phyloP scores from a whole-genome alignment of 2,329 filamentous ascomycete species.

The Ophiocordyceps unilateralis region DNA sequence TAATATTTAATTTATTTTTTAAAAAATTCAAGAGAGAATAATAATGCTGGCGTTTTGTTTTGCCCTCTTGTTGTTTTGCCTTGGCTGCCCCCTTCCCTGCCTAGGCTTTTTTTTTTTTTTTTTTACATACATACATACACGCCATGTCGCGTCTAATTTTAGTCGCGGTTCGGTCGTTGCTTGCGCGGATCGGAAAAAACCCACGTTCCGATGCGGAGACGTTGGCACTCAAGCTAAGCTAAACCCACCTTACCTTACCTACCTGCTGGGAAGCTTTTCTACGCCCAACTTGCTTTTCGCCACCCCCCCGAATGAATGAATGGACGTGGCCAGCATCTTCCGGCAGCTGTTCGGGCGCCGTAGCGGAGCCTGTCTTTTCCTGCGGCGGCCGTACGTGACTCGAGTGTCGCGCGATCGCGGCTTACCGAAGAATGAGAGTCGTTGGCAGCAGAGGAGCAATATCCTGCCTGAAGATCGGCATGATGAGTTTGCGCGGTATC shows the following conservation, averaged over 20 bases:
- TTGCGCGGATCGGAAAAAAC: neutral
- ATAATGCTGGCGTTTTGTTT: too few species aligned
- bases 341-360: neutral
- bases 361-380: neutral
- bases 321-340: too few species aligned
- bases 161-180: too few species aligned
- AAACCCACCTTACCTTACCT: too few species aligned
- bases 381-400: constrained; percentile 11
- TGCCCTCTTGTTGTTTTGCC: neutral
- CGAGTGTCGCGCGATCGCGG: constrained; percentile 17
- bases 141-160: neutral
- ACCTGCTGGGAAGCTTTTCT: too few species aligned
- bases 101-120: neutral
- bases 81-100: neutral
- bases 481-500: constrained; percentile 67
- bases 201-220: neutral
- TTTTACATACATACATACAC: too few species aligned
- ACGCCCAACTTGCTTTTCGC: too few species aligned
- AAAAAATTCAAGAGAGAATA: too few species aligned
- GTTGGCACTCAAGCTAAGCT: neutral
- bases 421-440: constrained; percentile 40
- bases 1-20: too few species aligned
- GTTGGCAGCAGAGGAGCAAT: constrained; percentile 74
- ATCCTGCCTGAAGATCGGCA: constrained; percentile 59
- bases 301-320: too few species aligned